Evolutionary conservation across 768 basidiomycete species (phyloP).

Genomic region (Tylopilus rubrobrunneus): DNA sequence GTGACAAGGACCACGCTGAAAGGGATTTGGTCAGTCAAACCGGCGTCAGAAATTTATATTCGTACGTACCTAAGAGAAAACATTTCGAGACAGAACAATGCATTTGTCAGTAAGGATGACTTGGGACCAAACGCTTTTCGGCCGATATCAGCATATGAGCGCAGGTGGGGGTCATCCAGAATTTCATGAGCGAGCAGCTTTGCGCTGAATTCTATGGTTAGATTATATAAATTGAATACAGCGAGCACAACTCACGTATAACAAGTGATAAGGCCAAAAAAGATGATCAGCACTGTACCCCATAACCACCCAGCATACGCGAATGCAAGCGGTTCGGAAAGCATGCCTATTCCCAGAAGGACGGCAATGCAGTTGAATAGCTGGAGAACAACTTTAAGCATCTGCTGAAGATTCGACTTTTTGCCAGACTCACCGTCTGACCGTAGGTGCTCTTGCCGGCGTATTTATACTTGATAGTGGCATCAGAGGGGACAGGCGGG

Average conservation of each 20-base stretch:
- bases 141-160: constrained; percentile 88
- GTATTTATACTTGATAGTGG: constrained; percentile 23
- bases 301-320: constrained; percentile 86
- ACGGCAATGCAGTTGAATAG: constrained; percentile 89
- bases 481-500: constrained; percentile 4
- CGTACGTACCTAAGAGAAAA: constrained; percentile 70
- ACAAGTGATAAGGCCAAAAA: constrained; percentile 78
- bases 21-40: not conserved
- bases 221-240: not conserved
- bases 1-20: constrained; percentile 82
- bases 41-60: not conserved
- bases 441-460: constrained; percentile 67
- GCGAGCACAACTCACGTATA: constrained; percentile 65
- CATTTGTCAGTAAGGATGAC: constrained; percentile 59
- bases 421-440: constrained; percentile 51
- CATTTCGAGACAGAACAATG: constrained; percentile 82
- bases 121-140: constrained; percentile 81
- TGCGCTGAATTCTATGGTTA: constrained; percentile 49
- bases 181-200: constrained; percentile 83
- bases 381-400: constrained; percentile 35
- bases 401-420: not conserved
- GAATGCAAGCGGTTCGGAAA: constrained; percentile 88
- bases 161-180: constrained; percentile 58
- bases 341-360: constrained; percentile 82
- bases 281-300: constrained; percentile 69